Conservation (phyloP, 1,139 yeast species). For the Zygoascus sp. region DNA sequence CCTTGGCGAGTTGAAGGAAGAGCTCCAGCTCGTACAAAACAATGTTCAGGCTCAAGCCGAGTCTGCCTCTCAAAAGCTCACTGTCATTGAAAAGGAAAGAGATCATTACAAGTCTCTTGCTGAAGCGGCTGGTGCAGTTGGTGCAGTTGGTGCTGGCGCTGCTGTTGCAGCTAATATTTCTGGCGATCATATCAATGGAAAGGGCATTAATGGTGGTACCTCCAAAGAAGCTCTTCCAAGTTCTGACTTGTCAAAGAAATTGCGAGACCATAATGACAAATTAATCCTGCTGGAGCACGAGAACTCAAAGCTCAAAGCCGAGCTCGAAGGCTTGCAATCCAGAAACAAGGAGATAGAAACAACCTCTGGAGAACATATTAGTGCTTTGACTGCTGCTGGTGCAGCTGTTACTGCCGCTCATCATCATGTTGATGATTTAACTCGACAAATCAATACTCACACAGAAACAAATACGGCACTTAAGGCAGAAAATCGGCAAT, state of each 20-base stretch:
- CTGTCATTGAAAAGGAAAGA: slow-evolving; percentile 27
- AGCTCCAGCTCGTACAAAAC: slow-evolving; percentile 32
- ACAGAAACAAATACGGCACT: slow-evolving; percentile 21
- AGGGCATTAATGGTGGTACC: not conserved
- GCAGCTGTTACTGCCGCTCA: slow-evolving; percentile 31
- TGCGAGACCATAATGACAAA: slow-evolving; percentile 28
- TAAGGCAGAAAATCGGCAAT: slow-evolving; percentile 20
- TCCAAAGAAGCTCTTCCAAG: slow-evolving; percentile 12
- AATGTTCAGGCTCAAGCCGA: slow-evolving; percentile 33
- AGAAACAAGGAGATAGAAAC: slow-evolving; percentile 24
- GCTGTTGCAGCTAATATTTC: slow-evolving; percentile 8
- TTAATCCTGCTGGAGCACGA: slow-evolving; percentile 27
- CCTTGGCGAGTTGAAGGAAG: slow-evolving; percentile 33
- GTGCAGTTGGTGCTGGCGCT: not conserved
- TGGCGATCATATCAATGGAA: not conserved
- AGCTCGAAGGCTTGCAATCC: slow-evolving; percentile 20
- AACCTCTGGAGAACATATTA: slow-evolving; percentile 28
- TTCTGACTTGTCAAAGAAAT: slow-evolving; percentile 24
- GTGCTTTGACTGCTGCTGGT: slow-evolving; percentile 29
- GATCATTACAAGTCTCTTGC: slow-evolving; percentile 21
- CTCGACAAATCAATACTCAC: slow-evolving; percentile 23
- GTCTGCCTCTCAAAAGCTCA: slow-evolving; percentile 33
- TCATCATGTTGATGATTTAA: slow-evolving; percentile 23
- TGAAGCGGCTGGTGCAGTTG: not conserved
- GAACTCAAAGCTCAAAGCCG: slow-evolving; percentile 19